Evolutionary conservation across 768 basidiomycete species (phyloP).

Genomic region (Hygrocybe coccinea): DNA sequence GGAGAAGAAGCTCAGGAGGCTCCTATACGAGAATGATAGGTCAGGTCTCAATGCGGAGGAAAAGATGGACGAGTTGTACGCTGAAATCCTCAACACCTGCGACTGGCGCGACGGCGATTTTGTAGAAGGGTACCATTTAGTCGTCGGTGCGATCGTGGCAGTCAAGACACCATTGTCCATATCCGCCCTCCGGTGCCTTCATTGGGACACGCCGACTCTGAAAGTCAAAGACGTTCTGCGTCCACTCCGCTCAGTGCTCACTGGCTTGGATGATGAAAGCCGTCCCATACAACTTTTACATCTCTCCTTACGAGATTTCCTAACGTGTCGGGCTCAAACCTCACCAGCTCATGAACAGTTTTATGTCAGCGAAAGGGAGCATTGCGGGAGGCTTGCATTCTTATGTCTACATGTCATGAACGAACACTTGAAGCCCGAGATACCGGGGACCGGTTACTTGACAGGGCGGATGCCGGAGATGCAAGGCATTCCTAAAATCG

Average conservation of each 20-base stretch:
- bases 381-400: neutral
- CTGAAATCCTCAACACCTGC: neutral
- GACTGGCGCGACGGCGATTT: slow-evolving; percentile 1
- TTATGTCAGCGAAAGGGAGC: neutral
- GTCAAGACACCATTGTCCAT: slow-evolving; percentile 7
- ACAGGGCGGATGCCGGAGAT: neutral
- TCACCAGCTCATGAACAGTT: neutral
- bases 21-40: neutral
- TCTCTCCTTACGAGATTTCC: neutral
- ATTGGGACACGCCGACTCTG: neutral
- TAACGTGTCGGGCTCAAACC: neutral
- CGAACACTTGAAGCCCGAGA: neutral
- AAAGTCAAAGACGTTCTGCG: neutral
- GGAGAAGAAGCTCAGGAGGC: neutral
- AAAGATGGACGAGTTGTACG: slow-evolving; percentile 6
- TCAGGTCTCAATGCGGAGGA: neutral
- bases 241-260: neutral
- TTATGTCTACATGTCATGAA: neutral
- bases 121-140: neutral
- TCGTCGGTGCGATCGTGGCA: slow-evolving; percentile 2
- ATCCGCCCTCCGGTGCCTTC: neutral
- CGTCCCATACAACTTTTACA: neutral
- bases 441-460: neutral
- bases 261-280: neutral
- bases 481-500: neutral